Base-by-base conservation (phyloP, 2,329 filamentous ascomycete species). In the Fusarium burgessii region DNA sequence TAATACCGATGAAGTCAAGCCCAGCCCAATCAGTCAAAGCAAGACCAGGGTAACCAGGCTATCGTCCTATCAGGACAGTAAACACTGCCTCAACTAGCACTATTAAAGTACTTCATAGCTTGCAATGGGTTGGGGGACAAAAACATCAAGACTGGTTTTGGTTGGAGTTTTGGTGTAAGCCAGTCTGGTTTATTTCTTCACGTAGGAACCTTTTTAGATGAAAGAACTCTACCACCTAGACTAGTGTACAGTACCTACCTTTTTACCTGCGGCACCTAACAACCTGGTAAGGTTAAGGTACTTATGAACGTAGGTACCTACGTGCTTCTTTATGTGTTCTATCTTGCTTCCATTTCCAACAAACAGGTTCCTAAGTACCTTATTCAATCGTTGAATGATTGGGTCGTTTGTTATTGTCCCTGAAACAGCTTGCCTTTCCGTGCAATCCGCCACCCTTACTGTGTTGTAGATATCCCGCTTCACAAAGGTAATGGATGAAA, bases 81-180 rank as follows among this genome's bases (percentile, higher is more conserved):
- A 62, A 54, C 65, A 68, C 65, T 43, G 51, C 62, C 62, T 42
- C 50, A 23, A 33, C 42, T 32, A 35, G 52, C 42, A 55, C 27
- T 38, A 50, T 20, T 25, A 20, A 18, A 20, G n/a, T 33, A 18
- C 29, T 23, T 15, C 15, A 23, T 18, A 18, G 20, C 29, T 27
- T 50, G 20, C 18, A 35, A 27, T 35, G 23, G n/a, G 15, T 23
- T 35, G 29, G 20, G n/a, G 23, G 29, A 25, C 29, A 20, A 50
- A 35, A 18, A 50, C 20, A 23, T 15, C 23, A 23, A 35, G 15
- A 35, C 29, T 18, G 20, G 10, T 15, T 23, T 35, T 25, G 20
- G 11, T 12, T 35, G 23, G 20, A 35, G n/a, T 15, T 20, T 50
- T 11, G n/a, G 15, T 35, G 23, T 10, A 49, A 50, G 46, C n/a